Conservation (phyloP, 164 flowering plant species). For the Annona cherimola region DNA sequence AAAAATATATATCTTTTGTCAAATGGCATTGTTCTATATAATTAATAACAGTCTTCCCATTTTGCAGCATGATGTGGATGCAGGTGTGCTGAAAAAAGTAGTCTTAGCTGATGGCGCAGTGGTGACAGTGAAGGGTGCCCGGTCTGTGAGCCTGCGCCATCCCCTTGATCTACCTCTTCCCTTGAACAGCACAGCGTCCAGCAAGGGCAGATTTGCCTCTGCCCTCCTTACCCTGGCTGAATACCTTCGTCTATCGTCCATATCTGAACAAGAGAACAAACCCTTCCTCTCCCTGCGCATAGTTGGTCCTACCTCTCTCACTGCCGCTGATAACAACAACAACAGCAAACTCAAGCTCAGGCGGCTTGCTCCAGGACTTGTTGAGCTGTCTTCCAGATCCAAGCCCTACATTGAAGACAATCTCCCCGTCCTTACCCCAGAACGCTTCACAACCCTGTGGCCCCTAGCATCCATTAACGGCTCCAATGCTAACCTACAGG, state of each 20-base stretch:
- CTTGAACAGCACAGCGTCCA: conserved; percentile 41
- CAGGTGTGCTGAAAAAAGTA: conserved; percentile 85
- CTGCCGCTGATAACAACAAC: conserved; percentile 39
- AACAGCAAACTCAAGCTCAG: conserved; percentile 64
- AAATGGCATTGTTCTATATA: too few species aligned
- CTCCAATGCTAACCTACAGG: conserved; percentile 63
- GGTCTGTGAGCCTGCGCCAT: conserved; percentile 89
- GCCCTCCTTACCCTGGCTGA: conserved; percentile 67
- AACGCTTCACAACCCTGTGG: conserved; percentile 71
- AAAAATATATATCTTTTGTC: too few species aligned
- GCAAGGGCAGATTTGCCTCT: conserved; percentile 48
- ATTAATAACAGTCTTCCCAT: neutral
- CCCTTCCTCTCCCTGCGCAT: conserved; percentile 19
- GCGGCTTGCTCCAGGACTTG: conserved; percentile 87
- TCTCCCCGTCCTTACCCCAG: conserved; percentile 41
- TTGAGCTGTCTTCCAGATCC: conserved; percentile 62
- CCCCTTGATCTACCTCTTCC: conserved; percentile 86
- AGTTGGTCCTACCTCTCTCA: conserved; percentile 53
- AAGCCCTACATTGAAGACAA: neutral
- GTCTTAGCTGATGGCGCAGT: conserved; percentile 89
- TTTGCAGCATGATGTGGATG: conserved; percentile 95
- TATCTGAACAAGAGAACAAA: conserved; percentile 18
- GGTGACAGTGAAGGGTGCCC: conserved; percentile 89
- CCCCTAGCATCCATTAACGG: conserved; percentile 72
- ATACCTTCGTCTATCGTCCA: conserved; percentile 59